Evolutionary conservation across 2,329 filamentous ascomycete species (phyloP).

Genomic region (Exophiala oligosperma): DNA sequence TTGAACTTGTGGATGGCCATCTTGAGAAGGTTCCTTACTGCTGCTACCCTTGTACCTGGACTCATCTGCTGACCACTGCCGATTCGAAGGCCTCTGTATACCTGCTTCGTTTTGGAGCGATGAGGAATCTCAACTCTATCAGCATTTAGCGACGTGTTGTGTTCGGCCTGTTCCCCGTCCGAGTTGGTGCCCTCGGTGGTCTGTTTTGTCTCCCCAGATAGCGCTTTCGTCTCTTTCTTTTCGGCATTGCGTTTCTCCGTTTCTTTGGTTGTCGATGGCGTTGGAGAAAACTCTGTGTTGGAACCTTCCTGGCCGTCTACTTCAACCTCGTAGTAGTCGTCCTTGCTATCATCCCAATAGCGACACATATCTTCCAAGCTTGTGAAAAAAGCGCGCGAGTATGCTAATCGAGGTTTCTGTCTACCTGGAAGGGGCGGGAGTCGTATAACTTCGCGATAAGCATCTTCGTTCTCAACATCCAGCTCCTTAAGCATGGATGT

Average conservation of each 20-base stretch:
- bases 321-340: constrained; percentile 53
- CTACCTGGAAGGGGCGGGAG: constrained; percentile 46
- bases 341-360: constrained; percentile 62
- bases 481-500: constrained; percentile 46
- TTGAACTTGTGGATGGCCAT: constrained; percentile 59
- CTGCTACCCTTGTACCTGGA: constrained; percentile 56
- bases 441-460: constrained; percentile 56
- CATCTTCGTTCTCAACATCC: constrained; percentile 55
- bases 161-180: neutral
- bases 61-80: constrained; percentile 60
- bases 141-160: neutral
- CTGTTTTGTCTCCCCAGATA: neutral
- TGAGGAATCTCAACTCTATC: constrained; percentile 19
- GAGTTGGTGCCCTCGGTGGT: no score
- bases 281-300: neutral
- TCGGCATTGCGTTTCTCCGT: constrained; percentile 14
- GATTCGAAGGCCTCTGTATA: constrained; percentile 61
- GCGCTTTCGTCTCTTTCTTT: constrained; percentile 15
- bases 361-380: constrained; percentile 59
- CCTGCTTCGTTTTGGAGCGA: constrained; percentile 24
- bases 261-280: constrained; percentile 6
- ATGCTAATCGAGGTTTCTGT: constrained; percentile 51
- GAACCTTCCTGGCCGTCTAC: constrained; percentile 27
- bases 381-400: constrained; percentile 62
- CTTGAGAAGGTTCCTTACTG: constrained; percentile 58